phyloP scores from a whole-genome alignment of 2,329 filamentous ascomycete species.

The Dothistroma pini region DNA sequence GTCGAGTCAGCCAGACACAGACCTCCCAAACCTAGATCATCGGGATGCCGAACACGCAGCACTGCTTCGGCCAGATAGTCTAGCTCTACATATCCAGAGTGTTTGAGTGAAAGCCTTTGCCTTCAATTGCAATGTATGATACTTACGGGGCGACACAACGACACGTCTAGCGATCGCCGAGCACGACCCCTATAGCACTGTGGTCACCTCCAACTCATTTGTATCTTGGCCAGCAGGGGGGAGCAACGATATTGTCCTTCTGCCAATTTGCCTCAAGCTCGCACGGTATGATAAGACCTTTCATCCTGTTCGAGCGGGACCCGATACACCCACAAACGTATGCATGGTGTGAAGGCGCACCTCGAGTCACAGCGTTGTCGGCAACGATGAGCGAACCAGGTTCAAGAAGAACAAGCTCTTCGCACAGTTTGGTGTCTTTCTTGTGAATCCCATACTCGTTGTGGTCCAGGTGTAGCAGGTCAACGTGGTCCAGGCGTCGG shows the following conservation, averaged over 20 bases:
- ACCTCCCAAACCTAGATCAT: background rate
- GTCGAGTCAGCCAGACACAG: no score
- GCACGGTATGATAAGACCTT: constrained; percentile 10
- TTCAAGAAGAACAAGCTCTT: constrained; percentile 35
- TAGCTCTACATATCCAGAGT: background rate
- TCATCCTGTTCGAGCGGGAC: constrained; percentile 9
- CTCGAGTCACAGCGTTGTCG: constrained; percentile 45
- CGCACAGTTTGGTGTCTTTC: constrained; percentile 36
- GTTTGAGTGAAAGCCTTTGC: background rate
- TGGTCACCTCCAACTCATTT: constrained; percentile 16
- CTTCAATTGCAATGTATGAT: background rate
- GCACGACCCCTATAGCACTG: constrained; percentile 8
- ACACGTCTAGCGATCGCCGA: background rate
- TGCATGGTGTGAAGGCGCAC: constrained; percentile 44
- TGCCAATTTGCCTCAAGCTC: constrained; percentile 9
- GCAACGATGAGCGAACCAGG: constrained; percentile 39
- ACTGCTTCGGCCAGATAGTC: background rate
- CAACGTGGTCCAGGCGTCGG: constrained; percentile 31
- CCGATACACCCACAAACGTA: constrained; percentile 35
- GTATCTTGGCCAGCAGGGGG: background rate
- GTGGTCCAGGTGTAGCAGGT: constrained; percentile 40
- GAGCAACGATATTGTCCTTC: no score
- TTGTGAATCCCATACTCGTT: constrained; percentile 36
- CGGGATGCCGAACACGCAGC: background rate
- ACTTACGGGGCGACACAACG: background rate